Percentiles rank a stretch among this genome's conserved stretches.
phyloP scores from a whole-genome alignment of 1,139 yeast species.

The Scheffersomyces cryptocercus region DNA sequence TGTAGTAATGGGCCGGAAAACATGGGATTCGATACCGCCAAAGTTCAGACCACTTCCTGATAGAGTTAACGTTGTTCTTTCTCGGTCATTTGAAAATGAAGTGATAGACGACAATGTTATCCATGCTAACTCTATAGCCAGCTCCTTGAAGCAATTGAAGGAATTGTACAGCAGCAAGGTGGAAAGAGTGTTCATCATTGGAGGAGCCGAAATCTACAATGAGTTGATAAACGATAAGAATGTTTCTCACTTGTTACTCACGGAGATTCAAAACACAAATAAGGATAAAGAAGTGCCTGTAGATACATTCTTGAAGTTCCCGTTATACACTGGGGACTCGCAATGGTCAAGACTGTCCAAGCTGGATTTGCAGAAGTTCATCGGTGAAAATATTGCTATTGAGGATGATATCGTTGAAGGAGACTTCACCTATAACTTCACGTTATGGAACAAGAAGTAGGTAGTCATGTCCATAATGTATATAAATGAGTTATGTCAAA shows the following conservation, averaged over 20 bases:
- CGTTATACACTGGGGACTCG: conserved; percentile 19
- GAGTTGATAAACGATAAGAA: conserved; percentile 45
- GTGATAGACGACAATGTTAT: conserved; percentile 30
- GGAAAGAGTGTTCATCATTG: conserved; percentile 76
- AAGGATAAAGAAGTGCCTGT: conserved; percentile 44
- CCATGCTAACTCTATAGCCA: conserved; percentile 48
- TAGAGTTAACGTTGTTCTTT: conserved; percentile 74
- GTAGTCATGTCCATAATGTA: neutral
- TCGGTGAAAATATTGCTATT: conserved; percentile 41
- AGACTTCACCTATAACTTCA: conserved; percentile 49
- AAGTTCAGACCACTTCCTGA: conserved; percentile 81
- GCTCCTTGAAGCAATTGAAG: conserved; percentile 35
- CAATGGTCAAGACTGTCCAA: conserved; percentile 38
- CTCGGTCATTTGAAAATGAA: conserved; percentile 40
- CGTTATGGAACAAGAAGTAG: conserved; percentile 43
- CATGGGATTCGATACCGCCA: conserved; percentile 92
- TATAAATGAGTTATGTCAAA: neutral
- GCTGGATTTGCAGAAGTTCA: conserved; percentile 38
- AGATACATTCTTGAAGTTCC: conserved; percentile 63
- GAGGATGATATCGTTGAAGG: conserved; percentile 48
- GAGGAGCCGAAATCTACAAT: conserved; percentile 88
- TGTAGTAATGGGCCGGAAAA: conserved; percentile 93
- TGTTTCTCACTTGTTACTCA: conserved; percentile 65
- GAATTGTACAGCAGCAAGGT: conserved; percentile 18
- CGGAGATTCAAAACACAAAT: conserved; percentile 54